Percentiles rank a stretch among this genome's conserved stretches.
Evolutionary conservation across 2,329 filamentous ascomycete species (phyloP).

Genomic region (Thermothelomyces thermophilus): DNA sequence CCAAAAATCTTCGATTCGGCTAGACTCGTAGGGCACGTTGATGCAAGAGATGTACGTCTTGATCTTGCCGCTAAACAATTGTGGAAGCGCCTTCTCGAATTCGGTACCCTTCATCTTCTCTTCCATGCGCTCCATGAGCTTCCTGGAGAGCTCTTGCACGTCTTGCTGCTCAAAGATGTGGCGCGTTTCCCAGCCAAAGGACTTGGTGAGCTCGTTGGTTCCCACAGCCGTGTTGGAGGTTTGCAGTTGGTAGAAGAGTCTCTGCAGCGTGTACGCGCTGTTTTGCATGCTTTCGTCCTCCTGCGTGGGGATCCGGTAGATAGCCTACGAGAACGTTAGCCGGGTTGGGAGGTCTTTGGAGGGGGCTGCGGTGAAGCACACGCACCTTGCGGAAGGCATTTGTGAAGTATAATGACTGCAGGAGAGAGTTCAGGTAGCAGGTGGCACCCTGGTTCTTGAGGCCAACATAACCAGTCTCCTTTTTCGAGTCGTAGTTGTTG

Average conservation of each 20-base stretch:
- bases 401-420: slow-evolving; percentile 79
- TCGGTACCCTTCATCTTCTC: slow-evolving; percentile 97
- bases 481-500: slow-evolving; percentile 96
- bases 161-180: slow-evolving; percentile 99
- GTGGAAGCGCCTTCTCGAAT: slow-evolving; percentile 78
- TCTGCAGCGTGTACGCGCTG: slow-evolving; percentile 88
- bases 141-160: slow-evolving; percentile 91
- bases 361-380: background rate
- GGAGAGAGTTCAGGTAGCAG: slow-evolving; percentile 77
- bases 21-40: slow-evolving; percentile 96
- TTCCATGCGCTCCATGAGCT: slow-evolving; percentile 95
- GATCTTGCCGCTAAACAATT: slow-evolving; percentile 94
- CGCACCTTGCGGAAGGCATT: slow-evolving; percentile 86
- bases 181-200: slow-evolving; percentile 95
- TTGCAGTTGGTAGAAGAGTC: slow-evolving; percentile 91
- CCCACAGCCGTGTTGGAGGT: slow-evolving; percentile 77
- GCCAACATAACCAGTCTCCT: slow-evolving; percentile 94
- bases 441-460: slow-evolving; percentile 95
- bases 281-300: slow-evolving; percentile 73
- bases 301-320: slow-evolving; percentile 94
- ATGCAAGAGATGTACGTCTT: slow-evolving; percentile 99
- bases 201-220: slow-evolving; percentile 89
- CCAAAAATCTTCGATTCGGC: slow-evolving; percentile 95
- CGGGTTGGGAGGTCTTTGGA: slow-evolving; percentile 1
- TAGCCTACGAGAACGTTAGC: slow-evolving; percentile 51